Base-by-base conservation (phyloP, 164 flowering plant genomes). In the Warburgia ugandensis region DNA sequence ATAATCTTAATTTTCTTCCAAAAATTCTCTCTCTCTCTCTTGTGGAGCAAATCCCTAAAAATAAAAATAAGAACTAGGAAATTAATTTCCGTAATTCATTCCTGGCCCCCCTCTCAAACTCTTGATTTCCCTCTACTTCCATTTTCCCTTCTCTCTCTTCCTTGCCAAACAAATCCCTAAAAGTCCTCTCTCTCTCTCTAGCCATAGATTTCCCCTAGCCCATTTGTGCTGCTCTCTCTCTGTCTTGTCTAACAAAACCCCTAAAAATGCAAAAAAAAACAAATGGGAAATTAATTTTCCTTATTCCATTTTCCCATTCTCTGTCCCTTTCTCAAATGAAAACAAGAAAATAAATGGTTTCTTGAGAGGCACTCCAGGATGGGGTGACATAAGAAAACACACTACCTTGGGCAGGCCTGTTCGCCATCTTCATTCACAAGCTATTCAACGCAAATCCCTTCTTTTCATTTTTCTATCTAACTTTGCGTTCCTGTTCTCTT, bases 331-430 rank as follows among this genome's bases (percentile, higher is more conserved):
- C 37, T 14, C 13, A 16, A 21, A n/a, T 17, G 16, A 36, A 52
- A 16, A 43, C 22, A 12, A 30, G 40, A 29, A 50, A 14, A 21
- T 36, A 10, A 40, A 20, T 8, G 36, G 48, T 66, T 59, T 52
- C 60, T 59, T 70, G 57, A 43, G 8, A 33, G 68, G 51, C 56
- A 62, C 66, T 66, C 68, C 58, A 63, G 68, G 64, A 59, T 64
- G 52, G 42, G 19, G 55, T 57, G 66, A 35, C 21, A 49, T 47
- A 51, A 57, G 32, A 21, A 45, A 23, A 48, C 57, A 48, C 50
- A 59, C 45, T 39, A 55, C 42, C 55, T 26, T 29, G 53, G 45
- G 31, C 23, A 22, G 55, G 55, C 29, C 43, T 37, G 22, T 29
- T 5, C 29, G 7, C 31, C 45, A 19, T 45, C 66, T 67, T 67